These are phyloP conservation scores for Phytophthora nicotianae DNA, from an alignment of 352 stramenopile genomes.

Conservation along the genomic window DNA sequence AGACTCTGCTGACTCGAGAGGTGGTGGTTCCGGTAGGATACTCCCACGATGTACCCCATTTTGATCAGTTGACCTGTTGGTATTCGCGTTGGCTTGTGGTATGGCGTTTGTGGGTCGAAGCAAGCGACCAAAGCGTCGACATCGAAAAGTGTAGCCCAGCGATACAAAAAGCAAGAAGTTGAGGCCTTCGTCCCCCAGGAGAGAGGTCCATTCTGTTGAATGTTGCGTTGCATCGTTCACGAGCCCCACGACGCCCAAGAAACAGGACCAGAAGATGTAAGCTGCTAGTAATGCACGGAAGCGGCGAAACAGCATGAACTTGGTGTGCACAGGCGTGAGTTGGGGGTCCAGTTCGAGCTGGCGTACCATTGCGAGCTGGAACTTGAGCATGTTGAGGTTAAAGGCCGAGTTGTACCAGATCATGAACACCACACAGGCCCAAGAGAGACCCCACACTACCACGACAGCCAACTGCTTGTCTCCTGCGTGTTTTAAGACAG, in stretches of 20 bases:
- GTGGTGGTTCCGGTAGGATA: slow-evolving; percentile 27
- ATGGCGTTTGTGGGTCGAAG: slow-evolving; percentile 27
- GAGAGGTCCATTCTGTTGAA: slow-evolving; percentile 40
- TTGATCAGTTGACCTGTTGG: slow-evolving; percentile 5
- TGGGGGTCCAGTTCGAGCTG: slow-evolving; percentile 51
- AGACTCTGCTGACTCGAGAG: slow-evolving; percentile 9
- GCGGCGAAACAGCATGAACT: slow-evolving; percentile 66
- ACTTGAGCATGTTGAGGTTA: slow-evolving; percentile 76
- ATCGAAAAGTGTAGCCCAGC: slow-evolving; percentile 66
- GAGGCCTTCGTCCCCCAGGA: slow-evolving; percentile 46
- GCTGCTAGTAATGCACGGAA: slow-evolving; percentile 51
- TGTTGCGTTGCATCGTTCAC: slow-evolving; percentile 43
- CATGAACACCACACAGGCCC: slow-evolving; percentile 63
- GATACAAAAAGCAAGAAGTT: slow-evolving; percentile 47
- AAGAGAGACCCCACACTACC: slow-evolving; percentile 59
- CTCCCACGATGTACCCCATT: slow-evolving; percentile 20
- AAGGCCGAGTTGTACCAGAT: slow-evolving; percentile 75
- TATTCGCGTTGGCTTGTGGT: not conserved
- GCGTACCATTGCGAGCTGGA: slow-evolving; percentile 65
- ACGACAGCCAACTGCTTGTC: slow-evolving; percentile 53
- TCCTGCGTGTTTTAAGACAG: slow-evolving; percentile 46
- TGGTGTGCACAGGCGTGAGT: slow-evolving; percentile 65
- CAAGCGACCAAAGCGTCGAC: slow-evolving; percentile 58
- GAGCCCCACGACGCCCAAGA: slow-evolving; percentile 49
- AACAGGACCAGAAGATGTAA: slow-evolving; percentile 62